These are phyloP conservation scores for Pichia insulana DNA, from an alignment of 805 yeast species.

Conservation along the genomic window DNA sequence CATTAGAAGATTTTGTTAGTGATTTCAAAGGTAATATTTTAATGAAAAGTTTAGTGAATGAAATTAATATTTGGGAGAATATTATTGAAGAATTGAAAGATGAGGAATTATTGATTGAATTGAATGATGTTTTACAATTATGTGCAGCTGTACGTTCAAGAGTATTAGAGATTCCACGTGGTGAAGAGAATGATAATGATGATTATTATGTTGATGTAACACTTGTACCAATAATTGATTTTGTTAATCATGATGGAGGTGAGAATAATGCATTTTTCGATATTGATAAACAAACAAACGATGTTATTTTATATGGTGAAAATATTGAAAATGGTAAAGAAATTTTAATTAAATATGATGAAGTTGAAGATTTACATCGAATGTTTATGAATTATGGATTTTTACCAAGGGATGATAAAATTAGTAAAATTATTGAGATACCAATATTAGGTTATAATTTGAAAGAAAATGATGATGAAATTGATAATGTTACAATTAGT, in stretches of 20 bases:
- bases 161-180: slow-evolving; percentile 56
- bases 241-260: slow-evolving; percentile 49
- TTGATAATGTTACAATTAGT: slow-evolving; percentile 9
- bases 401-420: slow-evolving; percentile 27
- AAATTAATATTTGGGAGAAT: slow-evolving; percentile 12
- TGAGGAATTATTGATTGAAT: neutral
- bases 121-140: slow-evolving; percentile 16
- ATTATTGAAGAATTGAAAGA: slow-evolving; percentile 12
- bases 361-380: slow-evolving; percentile 33
- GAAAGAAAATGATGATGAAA: slow-evolving; percentile 1
- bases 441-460: slow-evolving; percentile 26
- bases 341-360: slow-evolving; percentile 37
- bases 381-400: slow-evolving; percentile 40
- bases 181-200: slow-evolving; percentile 15
- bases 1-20: slow-evolving; percentile 17
- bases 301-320: slow-evolving; percentile 33
- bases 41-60: slow-evolving; percentile 8
- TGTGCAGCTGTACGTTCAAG: slow-evolving; percentile 46
- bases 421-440: slow-evolving; percentile 25
- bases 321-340: slow-evolving; percentile 20
- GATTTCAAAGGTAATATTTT: slow-evolving; percentile 15
- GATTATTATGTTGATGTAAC: slow-evolving; percentile 44
- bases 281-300: slow-evolving; percentile 37
- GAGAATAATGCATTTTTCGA: slow-evolving; percentile 50
- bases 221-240: slow-evolving; percentile 59